phyloP scores from a whole-genome alignment of 1,284 basidiomycete genomes.

The Cerrena zonata region DNA sequence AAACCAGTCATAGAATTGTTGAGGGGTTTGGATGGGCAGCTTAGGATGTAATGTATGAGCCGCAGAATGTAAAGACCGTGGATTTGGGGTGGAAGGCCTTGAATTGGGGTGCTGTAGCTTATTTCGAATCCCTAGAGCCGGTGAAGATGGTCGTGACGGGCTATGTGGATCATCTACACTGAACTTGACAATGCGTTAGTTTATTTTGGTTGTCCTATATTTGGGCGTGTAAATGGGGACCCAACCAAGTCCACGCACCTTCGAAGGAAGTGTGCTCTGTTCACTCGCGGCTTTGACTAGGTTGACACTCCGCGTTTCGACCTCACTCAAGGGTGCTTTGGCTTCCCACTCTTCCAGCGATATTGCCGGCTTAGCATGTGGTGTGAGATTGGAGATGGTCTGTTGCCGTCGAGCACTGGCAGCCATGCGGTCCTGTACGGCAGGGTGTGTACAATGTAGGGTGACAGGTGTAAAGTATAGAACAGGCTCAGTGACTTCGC shows the following conservation, averaged over 20 bases:
- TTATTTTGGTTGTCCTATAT: neutral
- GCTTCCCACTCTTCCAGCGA: constrained; percentile 86
- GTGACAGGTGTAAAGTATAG: neutral
- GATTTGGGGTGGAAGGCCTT: constrained; percentile 31
- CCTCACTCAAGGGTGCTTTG: constrained; percentile 68
- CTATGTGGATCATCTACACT: constrained; percentile 32
- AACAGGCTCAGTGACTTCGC: too few species aligned
- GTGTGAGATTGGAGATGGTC: constrained; percentile 13
- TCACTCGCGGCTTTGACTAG: constrained; percentile 61
- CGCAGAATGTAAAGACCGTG: constrained; percentile 8
- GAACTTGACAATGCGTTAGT: constrained; percentile 28
- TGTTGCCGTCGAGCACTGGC: neutral
- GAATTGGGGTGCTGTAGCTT: constrained; percentile 27
- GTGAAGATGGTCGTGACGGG: constrained; percentile 40
- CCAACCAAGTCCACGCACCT: constrained; percentile 42
- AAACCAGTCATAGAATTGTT: constrained; percentile 95
- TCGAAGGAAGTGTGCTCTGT: constrained; percentile 58
- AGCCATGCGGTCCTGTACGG: neutral
- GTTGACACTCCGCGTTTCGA: constrained; percentile 63
- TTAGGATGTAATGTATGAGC: constrained; percentile 56
- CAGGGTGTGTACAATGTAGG: neutral
- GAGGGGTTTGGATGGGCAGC: constrained; percentile 75
- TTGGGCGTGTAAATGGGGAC: neutral
- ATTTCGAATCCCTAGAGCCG: constrained; percentile 29
- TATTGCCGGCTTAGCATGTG: constrained; percentile 38